Percentiles rank a stretch among this genome's conserved stretches.
Conservation (phyloP, 2,329 filamentous ascomycete species). For the Venturia pyrina region DNA sequence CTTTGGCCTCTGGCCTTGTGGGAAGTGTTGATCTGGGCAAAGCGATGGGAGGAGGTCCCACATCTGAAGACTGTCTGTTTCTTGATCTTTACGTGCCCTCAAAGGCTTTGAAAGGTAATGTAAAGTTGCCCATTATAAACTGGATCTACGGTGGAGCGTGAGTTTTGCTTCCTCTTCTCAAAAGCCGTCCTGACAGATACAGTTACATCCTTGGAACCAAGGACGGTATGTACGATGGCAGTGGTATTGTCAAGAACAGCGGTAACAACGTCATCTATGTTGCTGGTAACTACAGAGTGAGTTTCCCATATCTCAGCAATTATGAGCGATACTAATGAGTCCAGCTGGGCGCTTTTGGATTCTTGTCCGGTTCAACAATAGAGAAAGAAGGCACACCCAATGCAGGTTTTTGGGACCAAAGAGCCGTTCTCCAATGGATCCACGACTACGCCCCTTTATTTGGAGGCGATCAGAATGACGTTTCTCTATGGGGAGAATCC, state of each 20-base stretch:
- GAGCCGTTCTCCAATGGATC: slow-evolving; percentile 40
- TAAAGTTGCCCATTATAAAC: slow-evolving; percentile 8
- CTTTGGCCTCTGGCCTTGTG: neutral
- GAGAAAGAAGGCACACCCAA: slow-evolving; percentile 35
- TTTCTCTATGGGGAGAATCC: slow-evolving; percentile 43
- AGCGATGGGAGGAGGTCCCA: neutral
- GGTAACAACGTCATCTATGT: slow-evolving; percentile 36
- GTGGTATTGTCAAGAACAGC: slow-evolving; percentile 15
- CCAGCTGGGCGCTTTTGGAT: slow-evolving; percentile 35
- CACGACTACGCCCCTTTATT: slow-evolving; percentile 36
- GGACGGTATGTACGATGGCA: slow-evolving; percentile 11
- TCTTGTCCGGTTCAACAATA: slow-evolving; percentile 36
- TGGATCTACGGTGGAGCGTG: slow-evolving; percentile 12
- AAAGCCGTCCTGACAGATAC: neutral
- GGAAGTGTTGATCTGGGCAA: neutral
- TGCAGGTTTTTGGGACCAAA: slow-evolving; percentile 30
- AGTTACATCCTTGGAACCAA: slow-evolving; percentile 8
- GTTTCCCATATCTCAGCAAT: neutral
- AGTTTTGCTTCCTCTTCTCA: neutral
- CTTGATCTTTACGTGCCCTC: slow-evolving; percentile 41
- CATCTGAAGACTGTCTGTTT: slow-evolving; percentile 39
- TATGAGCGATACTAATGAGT: neutral
- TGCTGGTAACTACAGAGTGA: slow-evolving; percentile 36
- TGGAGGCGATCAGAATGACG: slow-evolving; percentile 36
- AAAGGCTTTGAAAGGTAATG: slow-evolving; percentile 20